These are phyloP conservation scores for Thermothelomyces thermophilus DNA, from an alignment of 2,329 filamentous ascomycete species.

Conservation along the genomic window DNA sequence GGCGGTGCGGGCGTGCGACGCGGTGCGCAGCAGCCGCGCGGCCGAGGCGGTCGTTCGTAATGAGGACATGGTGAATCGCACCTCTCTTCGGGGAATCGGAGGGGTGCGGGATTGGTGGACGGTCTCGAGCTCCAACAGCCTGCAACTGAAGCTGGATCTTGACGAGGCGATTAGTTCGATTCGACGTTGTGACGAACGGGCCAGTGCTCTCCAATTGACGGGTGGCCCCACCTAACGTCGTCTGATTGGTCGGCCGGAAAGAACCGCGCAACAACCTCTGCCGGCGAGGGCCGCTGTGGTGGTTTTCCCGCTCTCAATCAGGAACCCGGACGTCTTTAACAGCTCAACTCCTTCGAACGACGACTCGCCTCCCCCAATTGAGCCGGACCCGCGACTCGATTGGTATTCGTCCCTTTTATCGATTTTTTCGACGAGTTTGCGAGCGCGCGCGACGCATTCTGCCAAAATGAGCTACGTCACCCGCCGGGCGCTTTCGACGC, in stretches of 20 bases:
- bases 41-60: constrained; percentile 51
- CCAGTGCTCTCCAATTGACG: constrained; percentile 6
- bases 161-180: constrained; percentile 13
- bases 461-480: constrained; percentile 86
- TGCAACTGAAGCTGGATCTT: background rate
- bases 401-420: constrained; percentile 22
- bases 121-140: background rate
- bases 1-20: constrained; percentile 33
- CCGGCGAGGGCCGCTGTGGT: constrained; percentile 19
- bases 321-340: constrained; percentile 19
- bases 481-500: constrained; percentile 89
- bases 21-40: constrained; percentile 45
- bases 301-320: constrained; percentile 21
- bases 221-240: constrained; percentile 1
- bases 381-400: constrained; percentile 14
- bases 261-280: constrained; percentile 30
- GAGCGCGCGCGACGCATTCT: constrained; percentile 22
- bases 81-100: constrained; percentile 3
- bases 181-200: constrained; percentile 5
- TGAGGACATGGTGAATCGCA: constrained; percentile 50
- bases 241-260: constrained; percentile 27
- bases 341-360: constrained; percentile 24
- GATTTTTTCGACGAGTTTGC: constrained; percentile 19
- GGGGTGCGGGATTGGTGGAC: background rate
- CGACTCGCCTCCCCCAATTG: constrained; percentile 19